These are phyloP conservation scores for Clausena lansium DNA, from an alignment of 345 rosid species.

Conservation along the genomic window DNA sequence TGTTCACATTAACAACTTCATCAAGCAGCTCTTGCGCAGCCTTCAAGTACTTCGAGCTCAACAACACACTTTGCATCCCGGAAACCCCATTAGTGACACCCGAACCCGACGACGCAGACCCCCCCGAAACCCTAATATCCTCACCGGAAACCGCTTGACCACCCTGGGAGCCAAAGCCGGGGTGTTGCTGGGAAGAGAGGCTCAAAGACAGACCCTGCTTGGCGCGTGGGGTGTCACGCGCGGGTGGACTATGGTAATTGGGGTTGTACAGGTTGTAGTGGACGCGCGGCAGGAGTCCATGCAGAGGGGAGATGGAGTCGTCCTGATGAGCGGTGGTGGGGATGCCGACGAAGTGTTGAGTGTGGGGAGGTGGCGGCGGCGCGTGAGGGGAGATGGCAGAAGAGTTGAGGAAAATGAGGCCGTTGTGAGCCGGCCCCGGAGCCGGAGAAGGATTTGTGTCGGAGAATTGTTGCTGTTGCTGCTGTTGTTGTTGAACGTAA, in stretches of 20 bases:
- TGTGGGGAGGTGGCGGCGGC: constrained; percentile 33
- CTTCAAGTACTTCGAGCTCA: constrained; percentile 91
- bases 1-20: constrained; percentile 83
- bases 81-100: constrained; percentile 69
- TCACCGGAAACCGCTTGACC: constrained; percentile 42
- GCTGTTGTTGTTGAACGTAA: constrained; percentile 59
- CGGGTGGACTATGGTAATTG: constrained; percentile 41
- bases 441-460: constrained; percentile 48
- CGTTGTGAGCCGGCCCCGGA: constrained; percentile 29
- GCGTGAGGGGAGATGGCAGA: constrained; percentile 36
- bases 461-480: constrained; percentile 36
- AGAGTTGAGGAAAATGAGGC: constrained; percentile 56
- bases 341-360: constrained; percentile 85
- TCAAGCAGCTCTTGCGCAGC: constrained; percentile 94
- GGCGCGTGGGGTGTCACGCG: constrained; percentile 77
- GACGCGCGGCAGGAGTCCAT: constrained; percentile 77
- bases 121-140: constrained; percentile 48
- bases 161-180: constrained; percentile 52
- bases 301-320: constrained; percentile 57
- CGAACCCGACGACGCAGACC: constrained; percentile 69
- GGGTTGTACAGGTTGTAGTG: constrained; percentile 73
- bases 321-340: constrained; percentile 47
- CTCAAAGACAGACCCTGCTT: constrained; percentile 78
- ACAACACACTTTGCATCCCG: constrained; percentile 57
- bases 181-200: constrained; percentile 81